A percentile compares a stretch with the other conserved stretches of the same genome.
Evolutionary conservation across 768 basidiomycete genomes (phyloP).

Genomic region (Pisolithus microcarpus): DNA sequence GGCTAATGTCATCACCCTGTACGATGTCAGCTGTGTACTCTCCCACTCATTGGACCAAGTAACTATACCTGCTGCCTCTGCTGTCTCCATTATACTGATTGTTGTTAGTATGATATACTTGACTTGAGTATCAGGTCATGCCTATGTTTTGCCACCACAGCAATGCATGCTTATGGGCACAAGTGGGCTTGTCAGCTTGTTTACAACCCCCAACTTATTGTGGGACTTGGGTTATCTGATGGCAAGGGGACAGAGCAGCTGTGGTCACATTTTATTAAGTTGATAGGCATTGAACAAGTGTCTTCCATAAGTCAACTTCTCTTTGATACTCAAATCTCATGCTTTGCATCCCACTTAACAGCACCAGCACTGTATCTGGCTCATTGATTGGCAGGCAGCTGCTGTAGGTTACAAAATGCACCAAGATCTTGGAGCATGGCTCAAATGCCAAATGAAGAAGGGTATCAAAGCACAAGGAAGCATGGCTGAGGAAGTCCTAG

Average conservation of each 20-base stretch:
- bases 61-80: too few relatives aligned
- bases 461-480: slow-evolving; percentile 11
- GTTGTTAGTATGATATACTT: too few relatives aligned
- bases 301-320: slow-evolving; percentile 24
- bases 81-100: too few relatives aligned
- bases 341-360: background rate
- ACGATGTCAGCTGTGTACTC: too few relatives aligned
- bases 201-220: background rate
- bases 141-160: slow-evolving; percentile 26
- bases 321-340: background rate
- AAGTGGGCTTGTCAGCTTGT: slow-evolving; percentile 24
- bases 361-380: slow-evolving; percentile 24
- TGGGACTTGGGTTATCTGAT: slow-evolving; percentile 4
- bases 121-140: slow-evolving; percentile 8
- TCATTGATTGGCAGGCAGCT: slow-evolving; percentile 27
- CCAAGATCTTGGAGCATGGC: slow-evolving; percentile 29
- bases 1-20: too few relatives aligned
- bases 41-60: too few relatives aligned
- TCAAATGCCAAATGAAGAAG: slow-evolving; percentile 14
- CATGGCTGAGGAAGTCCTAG: background rate
- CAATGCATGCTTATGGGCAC: slow-evolving; percentile 36
- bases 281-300: slow-evolving; percentile 28
- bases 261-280: slow-evolving; percentile 28
- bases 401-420: slow-evolving; percentile 20
- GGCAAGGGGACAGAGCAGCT: slow-evolving; percentile 10